Base-by-base conservation (phyloP, 2,329 filamentous ascomycete genomes). In the Pestalotiopsis sp. region DNA sequence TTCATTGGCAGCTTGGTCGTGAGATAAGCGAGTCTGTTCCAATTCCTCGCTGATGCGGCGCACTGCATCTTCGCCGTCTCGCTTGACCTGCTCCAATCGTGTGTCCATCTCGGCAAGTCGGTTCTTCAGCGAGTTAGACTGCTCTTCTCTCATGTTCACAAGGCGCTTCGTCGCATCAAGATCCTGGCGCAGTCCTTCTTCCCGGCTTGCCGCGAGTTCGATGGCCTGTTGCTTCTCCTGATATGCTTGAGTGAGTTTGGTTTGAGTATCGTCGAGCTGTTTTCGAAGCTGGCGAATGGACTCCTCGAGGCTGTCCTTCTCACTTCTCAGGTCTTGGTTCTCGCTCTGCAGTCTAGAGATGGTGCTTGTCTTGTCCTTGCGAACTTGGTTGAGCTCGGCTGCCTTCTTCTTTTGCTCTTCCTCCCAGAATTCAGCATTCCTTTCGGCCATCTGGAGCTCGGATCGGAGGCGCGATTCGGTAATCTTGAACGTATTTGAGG, bases 401-500 rank as follows among this genome's bases (percentile, higher is more conserved):
- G 88, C 91, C 81, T 97, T 97, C 0, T 93, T 94, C 82, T 97
- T 95, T 24, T 98, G 86, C 79, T 99, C 96, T 56, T 86, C 90
- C 76, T 98, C 94, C 67, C 96, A 91, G 92, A 94, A 99, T 74
- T 98, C 95, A 71, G 93, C 93, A 81, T 94, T 97, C 75, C 92
- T 92, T 77, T 94, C 94, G 20, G 95, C 89, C 67, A 97, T 85
- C 56, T 97, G 94, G 44, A 98, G 86, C 78, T 98, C 94, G 78
- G 98, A 94, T 78, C 96, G 91, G 13, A 98, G 83, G 38, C 90
- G 92, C 76, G 98, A 94, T 78, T 98, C 94, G 71, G 93, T 91
- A 83, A 97, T 98, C 74, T 94, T 97, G 70, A 94, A 90, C 68
- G 89, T 93, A 55, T 91, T 93, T 2, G 92, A 89, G 26, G 92